These are phyloP conservation scores for Somion occarium DNA, from an alignment of 1,284 basidiomycete species.

Conservation along the genomic window DNA sequence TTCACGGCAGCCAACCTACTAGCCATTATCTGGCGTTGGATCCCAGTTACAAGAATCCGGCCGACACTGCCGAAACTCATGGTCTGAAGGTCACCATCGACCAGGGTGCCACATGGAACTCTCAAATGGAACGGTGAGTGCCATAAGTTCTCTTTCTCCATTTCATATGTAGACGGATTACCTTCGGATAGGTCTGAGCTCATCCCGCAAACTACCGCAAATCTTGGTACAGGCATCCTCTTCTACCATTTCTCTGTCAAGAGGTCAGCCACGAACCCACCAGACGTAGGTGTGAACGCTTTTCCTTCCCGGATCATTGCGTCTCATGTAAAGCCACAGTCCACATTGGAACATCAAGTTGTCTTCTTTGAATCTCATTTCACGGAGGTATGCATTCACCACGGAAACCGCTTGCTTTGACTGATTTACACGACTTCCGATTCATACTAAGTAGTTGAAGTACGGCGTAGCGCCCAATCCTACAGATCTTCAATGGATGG, in stretches of 20 bases:
- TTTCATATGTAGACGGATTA: not conserved
- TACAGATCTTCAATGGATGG: constrained; percentile 50
- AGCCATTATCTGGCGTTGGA: constrained; percentile 51
- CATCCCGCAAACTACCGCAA: constrained; percentile 54
- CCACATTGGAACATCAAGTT: constrained; percentile 53
- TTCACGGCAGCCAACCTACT: constrained; percentile 51
- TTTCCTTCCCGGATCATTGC: not conserved
- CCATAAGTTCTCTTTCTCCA: constrained; percentile 10
- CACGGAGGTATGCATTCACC: constrained; percentile 39
- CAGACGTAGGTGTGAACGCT: constrained; percentile 37
- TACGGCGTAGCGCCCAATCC: constrained; percentile 49
- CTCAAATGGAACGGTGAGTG: constrained; percentile 28
- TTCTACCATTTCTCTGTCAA: constrained; percentile 64
- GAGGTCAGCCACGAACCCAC: constrained; percentile 43
- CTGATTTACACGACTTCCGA: not conserved
- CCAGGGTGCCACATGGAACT: constrained; percentile 49
- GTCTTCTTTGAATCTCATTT: constrained; percentile 65
- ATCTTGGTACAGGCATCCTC: constrained; percentile 54
- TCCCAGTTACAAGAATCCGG: constrained; percentile 57
- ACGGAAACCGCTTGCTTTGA: not conserved
- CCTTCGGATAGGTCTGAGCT: constrained; percentile 38
- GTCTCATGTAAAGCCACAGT: constrained; percentile 23
- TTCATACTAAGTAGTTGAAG: constrained; percentile 37
- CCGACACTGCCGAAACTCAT: constrained; percentile 44
- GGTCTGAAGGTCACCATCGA: constrained; percentile 57